Percentiles rank a stretch among this genome's conserved stretches.
These are phyloP conservation scores for Pythium sp. DNA, from an alignment of 352 stramenopile genomes.

Conservation along the genomic window DNA sequence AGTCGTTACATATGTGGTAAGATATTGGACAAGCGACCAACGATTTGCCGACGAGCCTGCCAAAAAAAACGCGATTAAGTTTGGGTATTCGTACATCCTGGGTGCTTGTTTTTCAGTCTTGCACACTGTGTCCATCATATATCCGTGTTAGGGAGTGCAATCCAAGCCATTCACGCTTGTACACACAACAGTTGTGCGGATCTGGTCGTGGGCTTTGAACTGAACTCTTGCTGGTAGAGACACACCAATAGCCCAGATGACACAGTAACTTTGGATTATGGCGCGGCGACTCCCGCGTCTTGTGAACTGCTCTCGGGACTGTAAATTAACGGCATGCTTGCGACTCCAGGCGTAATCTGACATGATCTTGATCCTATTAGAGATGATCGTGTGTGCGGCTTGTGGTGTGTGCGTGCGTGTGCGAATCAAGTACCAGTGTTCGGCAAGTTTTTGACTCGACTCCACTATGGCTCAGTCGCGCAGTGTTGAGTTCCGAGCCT, in stretches of 20 bases:
- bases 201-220: neutral
- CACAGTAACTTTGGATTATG: neutral
- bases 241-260: neutral
- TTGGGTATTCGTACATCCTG: no score
- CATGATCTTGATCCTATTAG: neutral
- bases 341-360: neutral
- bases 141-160: neutral
- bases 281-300: neutral
- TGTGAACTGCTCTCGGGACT: neutral
- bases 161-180: neutral
- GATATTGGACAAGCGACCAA: neutral
- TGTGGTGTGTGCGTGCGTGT: no score
- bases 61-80: neutral
- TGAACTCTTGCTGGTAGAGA: neutral
- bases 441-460: no score
- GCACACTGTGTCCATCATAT: neutral
- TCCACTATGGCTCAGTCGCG: no score
- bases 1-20: neutral
- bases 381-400: no score
- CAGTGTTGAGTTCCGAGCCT: no score
- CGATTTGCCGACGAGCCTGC: neutral
- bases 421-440: no score
- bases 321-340: neutral
- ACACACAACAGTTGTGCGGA: conserved; percentile 1
- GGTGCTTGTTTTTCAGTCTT: neutral